Evolutionary conservation across 805 yeast species (phyloP).

Genomic region (Barnettozyma californica): DNA sequence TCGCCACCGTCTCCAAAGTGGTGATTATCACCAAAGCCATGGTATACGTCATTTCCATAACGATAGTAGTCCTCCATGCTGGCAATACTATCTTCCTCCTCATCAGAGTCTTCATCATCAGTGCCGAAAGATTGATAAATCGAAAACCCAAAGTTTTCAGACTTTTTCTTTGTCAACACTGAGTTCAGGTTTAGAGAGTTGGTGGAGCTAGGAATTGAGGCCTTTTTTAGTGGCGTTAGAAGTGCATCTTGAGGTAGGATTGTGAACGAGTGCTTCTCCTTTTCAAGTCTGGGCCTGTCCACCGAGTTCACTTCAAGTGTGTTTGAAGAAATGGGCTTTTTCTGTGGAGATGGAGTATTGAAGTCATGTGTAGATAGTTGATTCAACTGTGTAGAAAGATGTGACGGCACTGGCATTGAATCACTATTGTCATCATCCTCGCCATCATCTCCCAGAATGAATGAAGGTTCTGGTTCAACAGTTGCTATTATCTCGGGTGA

Average conservation of each 20-base stretch:
- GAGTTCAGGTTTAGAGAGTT: conserved; percentile 21
- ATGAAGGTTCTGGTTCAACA: background rate
- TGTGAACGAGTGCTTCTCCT: conserved; percentile 4
- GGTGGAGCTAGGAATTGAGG: conserved; percentile 14
- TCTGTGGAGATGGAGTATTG: background rate
- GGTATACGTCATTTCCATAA: background rate
- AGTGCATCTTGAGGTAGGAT: conserved; percentile 4
- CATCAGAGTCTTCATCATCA: conserved; percentile 16
- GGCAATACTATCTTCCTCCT: conserved; percentile 8
- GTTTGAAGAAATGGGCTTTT: background rate
- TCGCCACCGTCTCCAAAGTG: conserved; percentile 22
- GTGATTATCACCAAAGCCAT: conserved; percentile 4
- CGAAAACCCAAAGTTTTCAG: conserved; percentile 22
- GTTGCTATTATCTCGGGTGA: background rate
- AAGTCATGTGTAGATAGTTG: conserved; percentile 5
- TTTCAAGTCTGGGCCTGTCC: background rate
- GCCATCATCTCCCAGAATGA: background rate
- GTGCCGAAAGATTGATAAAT: conserved; percentile 22
- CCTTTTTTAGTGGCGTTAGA: background rate
- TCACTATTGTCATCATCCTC: conserved; percentile 5
- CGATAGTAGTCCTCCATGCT: conserved; percentile 3
- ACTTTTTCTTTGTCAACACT: conserved; percentile 18
- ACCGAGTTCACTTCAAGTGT: background rate
- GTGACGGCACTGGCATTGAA: conserved; percentile 7
- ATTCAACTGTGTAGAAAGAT: conserved; percentile 5